Base-by-base conservation (phyloP, 2,329 filamentous ascomycete species). In the Scytalidium lignicola region DNA sequence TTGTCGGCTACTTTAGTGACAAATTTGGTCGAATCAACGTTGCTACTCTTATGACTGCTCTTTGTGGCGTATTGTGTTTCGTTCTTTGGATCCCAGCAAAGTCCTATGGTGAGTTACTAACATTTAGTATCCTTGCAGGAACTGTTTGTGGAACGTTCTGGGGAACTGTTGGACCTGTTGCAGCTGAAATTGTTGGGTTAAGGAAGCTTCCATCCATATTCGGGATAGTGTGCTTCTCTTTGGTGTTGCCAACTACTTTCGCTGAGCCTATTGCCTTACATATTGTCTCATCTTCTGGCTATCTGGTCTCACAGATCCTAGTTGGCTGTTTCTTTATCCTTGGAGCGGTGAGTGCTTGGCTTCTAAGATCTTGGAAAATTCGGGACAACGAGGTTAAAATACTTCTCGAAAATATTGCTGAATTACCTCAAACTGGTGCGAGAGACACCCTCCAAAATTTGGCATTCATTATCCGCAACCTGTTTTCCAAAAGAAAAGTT, bases 221-320 rank as follows among this genome's bases (percentile, higher is more conserved):
- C 43, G 19, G 43, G 2, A 73, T 92, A n/a, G 77, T 82, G 18
- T 92, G 88, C 88, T 61, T 91, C 22, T 72, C 82, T 5, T 74
- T 92, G 15, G 79, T 85, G 5, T 63, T 90, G 9, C 88, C 88
- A 1, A 79, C 80, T 10, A 88, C 85, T 0, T 90, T 84, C 55
- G 76, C 80, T 29, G 80, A 84, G 56, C 69, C 77, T 0, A 80
- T 82, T 51, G 79, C 71, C 0, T 65, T 83, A 12, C 69, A 78
- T 54, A 73, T 82, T 49, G 71, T 78, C 29, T 65, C 65, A 2
- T 65, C 66, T 2, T 70, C 28, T 20, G 45, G 41, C 12, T 51
- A 51, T 42, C 46, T 47, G 13, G 49, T 50, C 23, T 47, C 47
- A 10, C 50, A 52, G 43, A 44, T 52, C 6, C 46, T 52, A n/a